Percentiles rank a stretch among this genome's conserved stretches.
phyloP scores from a whole-genome alignment of 2,329 filamentous ascomycete genomes.

The Apiospora pterosperma region DNA sequence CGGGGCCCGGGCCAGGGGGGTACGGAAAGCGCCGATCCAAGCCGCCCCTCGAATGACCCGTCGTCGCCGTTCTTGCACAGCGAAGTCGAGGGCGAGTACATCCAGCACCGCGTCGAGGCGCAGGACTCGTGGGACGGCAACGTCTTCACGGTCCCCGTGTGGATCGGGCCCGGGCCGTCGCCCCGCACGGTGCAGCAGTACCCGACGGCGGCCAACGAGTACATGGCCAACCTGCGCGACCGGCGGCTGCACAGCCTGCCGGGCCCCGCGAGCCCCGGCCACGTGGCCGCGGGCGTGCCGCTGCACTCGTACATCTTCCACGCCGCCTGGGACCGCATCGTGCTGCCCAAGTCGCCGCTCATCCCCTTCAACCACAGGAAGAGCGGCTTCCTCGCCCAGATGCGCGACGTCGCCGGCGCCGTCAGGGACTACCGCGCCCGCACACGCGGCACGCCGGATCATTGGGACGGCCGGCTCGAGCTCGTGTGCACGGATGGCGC shows the following conservation, averaged over 20 bases:
- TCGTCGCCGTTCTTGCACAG: not conserved
- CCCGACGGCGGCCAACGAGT: conserved; percentile 40
- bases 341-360: conserved; percentile 30
- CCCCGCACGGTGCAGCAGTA: conserved; percentile 19
- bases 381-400: conserved; percentile 8
- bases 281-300: conserved; percentile 49
- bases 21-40: not conserved
- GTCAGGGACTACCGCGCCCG: conserved; percentile 25
- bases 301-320: conserved; percentile 43
- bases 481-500: conserved; percentile 17
- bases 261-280: conserved; percentile 45
- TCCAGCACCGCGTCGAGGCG: conserved; percentile 21
- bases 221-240: conserved; percentile 42
- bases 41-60: not conserved
- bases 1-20: not conserved
- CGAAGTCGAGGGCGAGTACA: conserved; percentile 23
- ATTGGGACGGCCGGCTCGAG: conserved; percentile 28
- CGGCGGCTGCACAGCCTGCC: conserved; percentile 31
- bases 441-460: conserved; percentile 20
- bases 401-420: conserved; percentile 24
- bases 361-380: conserved; percentile 12
- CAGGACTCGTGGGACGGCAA: conserved; percentile 25
- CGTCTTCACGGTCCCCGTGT: conserved; percentile 35
- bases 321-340: conserved; percentile 49
- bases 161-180: conserved; percentile 35